These are phyloP conservation scores for Russula sp. DNA, from an alignment of 768 basidiomycete species.

Conservation along the genomic window DNA sequence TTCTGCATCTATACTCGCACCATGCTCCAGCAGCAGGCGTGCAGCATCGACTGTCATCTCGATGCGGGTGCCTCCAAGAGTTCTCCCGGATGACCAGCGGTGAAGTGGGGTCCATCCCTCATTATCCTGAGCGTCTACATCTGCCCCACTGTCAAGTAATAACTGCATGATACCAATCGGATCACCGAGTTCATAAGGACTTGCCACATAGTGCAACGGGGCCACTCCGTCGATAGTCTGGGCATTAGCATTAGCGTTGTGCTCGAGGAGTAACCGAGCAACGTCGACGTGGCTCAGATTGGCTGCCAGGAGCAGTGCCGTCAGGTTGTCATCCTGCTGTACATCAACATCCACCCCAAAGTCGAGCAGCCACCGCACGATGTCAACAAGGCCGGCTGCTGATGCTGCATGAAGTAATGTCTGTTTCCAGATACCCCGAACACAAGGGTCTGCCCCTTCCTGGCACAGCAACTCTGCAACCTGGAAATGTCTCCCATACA, in stretches of 20 bases:
- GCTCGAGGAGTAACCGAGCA: too few species aligned
- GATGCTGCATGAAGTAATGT: background rate
- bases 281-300: too few species aligned
- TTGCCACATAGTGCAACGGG: too few species aligned
- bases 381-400: accelerated
- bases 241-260: too few species aligned
- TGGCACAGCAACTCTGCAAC: background rate
- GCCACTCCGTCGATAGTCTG: too few species aligned
- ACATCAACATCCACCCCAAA: background rate
- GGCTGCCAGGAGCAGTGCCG: too few species aligned
- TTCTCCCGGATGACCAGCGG: background rate
- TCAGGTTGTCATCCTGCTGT: too few species aligned
- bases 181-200: too few species aligned
- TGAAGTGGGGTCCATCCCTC: background rate
- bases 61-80: accelerated
- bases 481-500: background rate
- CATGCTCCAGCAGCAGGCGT: background rate
- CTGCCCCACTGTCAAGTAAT: background rate
- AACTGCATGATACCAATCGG: too few species aligned
- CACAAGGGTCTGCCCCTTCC: background rate
- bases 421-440: accelerated
- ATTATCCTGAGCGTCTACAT: background rate
- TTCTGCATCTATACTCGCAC: background rate
- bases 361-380: background rate
- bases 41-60: background rate